phyloP scores from a whole-genome alignment of 73 alveolate species.

The Paramecium sonneborni region DNA sequence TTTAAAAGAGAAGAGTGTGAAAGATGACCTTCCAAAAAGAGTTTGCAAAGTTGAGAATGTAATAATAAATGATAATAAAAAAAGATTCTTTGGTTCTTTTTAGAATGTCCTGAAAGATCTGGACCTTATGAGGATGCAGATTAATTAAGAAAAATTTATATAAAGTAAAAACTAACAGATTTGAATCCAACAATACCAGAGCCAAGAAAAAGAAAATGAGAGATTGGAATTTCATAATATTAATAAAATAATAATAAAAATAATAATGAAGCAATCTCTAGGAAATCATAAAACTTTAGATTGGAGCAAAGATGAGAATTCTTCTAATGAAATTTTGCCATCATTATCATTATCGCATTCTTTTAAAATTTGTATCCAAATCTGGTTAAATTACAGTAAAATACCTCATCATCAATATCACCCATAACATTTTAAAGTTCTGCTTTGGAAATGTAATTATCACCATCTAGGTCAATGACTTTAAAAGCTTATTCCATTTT shows the following conservation, averaged over 20 bases:
- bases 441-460: slow-evolving; percentile 62
- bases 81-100: slow-evolving; percentile 65
- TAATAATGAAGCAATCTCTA: not conserved
- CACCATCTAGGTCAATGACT: slow-evolving; percentile 67
- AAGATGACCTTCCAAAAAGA: slow-evolving; percentile 63
- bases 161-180: slow-evolving; percentile 57
- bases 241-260: not conserved
- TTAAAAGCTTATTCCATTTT: slow-evolving; percentile 68
- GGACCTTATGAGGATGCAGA: slow-evolving; percentile 60
- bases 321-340: slow-evolving; percentile 63
- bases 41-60: slow-evolving; percentile 62
- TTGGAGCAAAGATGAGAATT: slow-evolving; percentile 52
- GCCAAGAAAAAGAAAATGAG: slow-evolving; percentile 37
- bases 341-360: slow-evolving; percentile 68
- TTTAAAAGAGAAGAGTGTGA: slow-evolving; percentile 64
- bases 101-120: slow-evolving; percentile 68
- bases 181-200: not conserved
- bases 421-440: slow-evolving; percentile 65
- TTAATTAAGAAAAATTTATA: slow-evolving; percentile 56
- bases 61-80: not conserved
- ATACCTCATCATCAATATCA: slow-evolving; percentile 61
- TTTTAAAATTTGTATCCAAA: slow-evolving; percentile 55
- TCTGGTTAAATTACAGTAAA: not conserved
- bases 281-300: slow-evolving; percentile 42
- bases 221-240: not conserved